Conservation (phyloP, 2,329 filamentous ascomycete genomes). For the Talaromyces atroroseus region DNA sequence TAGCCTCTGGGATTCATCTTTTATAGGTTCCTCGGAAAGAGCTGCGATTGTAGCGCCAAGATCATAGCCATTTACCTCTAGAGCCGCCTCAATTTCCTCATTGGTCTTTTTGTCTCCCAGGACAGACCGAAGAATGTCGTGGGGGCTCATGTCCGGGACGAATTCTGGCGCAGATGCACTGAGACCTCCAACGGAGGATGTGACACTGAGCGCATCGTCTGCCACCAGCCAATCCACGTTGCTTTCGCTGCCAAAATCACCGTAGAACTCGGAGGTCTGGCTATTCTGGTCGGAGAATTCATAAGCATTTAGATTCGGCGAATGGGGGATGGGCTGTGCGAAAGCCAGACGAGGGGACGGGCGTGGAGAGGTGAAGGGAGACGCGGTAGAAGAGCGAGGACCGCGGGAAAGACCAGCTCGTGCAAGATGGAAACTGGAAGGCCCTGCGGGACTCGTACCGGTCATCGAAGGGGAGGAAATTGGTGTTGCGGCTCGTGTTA, state of each 20-base stretch:
- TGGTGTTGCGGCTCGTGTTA: constrained; percentile 68
- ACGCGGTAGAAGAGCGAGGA: constrained; percentile 70
- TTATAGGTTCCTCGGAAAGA: constrained; percentile 69
- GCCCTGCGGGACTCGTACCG: constrained; percentile 74
- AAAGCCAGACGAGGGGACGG: constrained; percentile 88
- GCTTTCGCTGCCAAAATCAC: constrained; percentile 77
- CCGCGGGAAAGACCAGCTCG: constrained; percentile 70
- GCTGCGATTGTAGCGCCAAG: constrained; percentile 84
- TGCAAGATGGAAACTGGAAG: constrained; percentile 68
- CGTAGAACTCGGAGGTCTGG: constrained; percentile 77
- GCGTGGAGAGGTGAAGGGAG: constrained; percentile 88
- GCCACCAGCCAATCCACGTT: constrained; percentile 95
- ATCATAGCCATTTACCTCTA: constrained; percentile 87
- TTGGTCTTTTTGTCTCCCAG: constrained; percentile 83
- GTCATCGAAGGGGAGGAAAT: constrained; percentile 72
- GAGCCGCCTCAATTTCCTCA: constrained; percentile 87
- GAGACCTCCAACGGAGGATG: constrained; percentile 70
- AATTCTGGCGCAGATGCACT: constrained; percentile 75
- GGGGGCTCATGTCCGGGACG: constrained; percentile 87
- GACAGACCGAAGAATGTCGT: constrained; percentile 95
- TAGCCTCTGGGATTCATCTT: constrained; percentile 45
- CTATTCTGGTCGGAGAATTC: constrained; percentile 77
- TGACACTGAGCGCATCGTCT: constrained; percentile 76
- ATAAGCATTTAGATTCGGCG: constrained; percentile 88
- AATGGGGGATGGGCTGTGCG: constrained; percentile 90